Evolutionary conservation across 2,329 filamentous ascomycete species (phyloP), one percentile per base, ranked within the genome.

Genomic region (Beauveria bassiana): DNA sequence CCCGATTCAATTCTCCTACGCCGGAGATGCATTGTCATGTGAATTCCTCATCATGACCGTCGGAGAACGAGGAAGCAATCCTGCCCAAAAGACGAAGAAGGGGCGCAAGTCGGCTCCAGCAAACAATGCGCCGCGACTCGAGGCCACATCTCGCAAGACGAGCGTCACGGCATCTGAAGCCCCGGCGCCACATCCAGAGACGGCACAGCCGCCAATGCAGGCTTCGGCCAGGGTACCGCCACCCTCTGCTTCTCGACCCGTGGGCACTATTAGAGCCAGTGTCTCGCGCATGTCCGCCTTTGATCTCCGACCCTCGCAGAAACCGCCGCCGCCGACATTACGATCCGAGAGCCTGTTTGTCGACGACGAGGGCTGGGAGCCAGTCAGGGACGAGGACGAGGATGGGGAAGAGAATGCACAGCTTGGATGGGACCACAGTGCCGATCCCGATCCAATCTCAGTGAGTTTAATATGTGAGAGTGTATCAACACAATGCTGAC

Each of bases 1-100:
- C 18, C 90, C 90, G 1, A 82, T 93, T 70, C 87, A 91, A 68
- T 81, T 93, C 63, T 84, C 80, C 50, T 93, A 93, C 68, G 79
- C 82, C 26, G 81, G 83, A 47, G 86, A 88, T 62, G 88, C 86
- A 40, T 79, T 93, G 38, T 75, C 83, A 43, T 90, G 86, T 72
- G 87, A 93, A 65, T 93, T 92, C 67, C 88, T 91, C 49, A 81
- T 93, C 63, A 93, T 92, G 89, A 93, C 90, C 1, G 85, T 89
- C 9, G 90, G 89, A 16, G 88, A 91, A 66, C 78, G 80, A 62
- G 78, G 79, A 57, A 79, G 74, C 31, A 80, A 78, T 51, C 72
- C 77, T 5, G 72, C 71, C 12, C 79, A 79, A 63, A 81, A 78
- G 68, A 76, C 76, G 50, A 82, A 78, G 65, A 82, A 77, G 63